phyloP scores from a whole-genome alignment of 2,329 filamentous ascomycete species.

The Pseudogymnoascus sp. region DNA sequence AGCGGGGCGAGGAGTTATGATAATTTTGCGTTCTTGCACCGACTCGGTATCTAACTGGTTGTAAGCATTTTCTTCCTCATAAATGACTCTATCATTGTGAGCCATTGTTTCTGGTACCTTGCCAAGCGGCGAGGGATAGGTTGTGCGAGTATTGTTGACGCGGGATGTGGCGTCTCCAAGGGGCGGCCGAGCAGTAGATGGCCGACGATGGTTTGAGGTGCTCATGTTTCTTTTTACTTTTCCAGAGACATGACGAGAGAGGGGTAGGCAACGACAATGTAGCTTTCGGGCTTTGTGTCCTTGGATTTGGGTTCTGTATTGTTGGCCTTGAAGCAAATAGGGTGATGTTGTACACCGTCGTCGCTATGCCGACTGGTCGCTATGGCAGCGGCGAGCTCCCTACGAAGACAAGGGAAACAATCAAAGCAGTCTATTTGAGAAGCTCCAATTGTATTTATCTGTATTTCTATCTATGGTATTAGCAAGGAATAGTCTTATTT shows the following conservation, averaged over 20 bases:
- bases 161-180: constrained; percentile 26
- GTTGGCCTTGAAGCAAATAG: neutral
- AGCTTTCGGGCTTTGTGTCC: neutral
- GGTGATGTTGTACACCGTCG: neutral
- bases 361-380: neutral
- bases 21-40: neutral
- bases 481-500: neutral
- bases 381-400: neutral
- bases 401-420: neutral
- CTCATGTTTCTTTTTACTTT: constrained; percentile 2
- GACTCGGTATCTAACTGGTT: neutral
- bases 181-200: constrained; percentile 23
- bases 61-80: neutral
- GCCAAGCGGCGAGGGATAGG: constrained; percentile 8
- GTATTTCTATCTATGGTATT: constrained; percentile 4
- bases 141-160: constrained; percentile 24
- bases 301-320: neutral
- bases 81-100: constrained; percentile 21
- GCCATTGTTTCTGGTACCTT: constrained; percentile 16
- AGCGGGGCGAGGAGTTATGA: constrained; percentile 20
- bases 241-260: neutral
- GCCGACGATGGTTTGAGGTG: constrained; percentile 14
- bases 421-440: neutral
- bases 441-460: neutral
- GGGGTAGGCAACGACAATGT: neutral